Conservation (phyloP, 805 yeast species). For the Kluyveromyces nonfermentans region DNA sequence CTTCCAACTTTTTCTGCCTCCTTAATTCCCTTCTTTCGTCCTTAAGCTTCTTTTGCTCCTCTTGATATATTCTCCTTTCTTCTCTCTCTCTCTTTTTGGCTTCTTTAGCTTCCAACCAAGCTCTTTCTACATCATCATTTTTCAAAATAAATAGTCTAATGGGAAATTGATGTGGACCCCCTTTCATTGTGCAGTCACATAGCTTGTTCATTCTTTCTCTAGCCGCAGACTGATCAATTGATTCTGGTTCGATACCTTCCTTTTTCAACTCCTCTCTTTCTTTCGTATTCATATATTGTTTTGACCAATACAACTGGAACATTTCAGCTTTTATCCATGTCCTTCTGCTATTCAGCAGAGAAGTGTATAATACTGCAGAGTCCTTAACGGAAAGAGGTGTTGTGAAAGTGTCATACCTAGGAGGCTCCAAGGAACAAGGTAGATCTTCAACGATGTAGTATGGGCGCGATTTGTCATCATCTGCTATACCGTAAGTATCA, state of each 20-base stretch:
- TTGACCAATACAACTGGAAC: conserved; percentile 75
- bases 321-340: conserved; percentile 56
- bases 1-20: conserved; percentile 14
- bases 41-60: conserved; percentile 23
- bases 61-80: conserved; percentile 29
- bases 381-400: conserved; percentile 65
- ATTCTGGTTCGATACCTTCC: conserved; percentile 10
- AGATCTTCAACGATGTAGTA: conserved; percentile 55
- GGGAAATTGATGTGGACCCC: conserved; percentile 81
- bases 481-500: conserved; percentile 11
- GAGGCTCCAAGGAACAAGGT: conserved; percentile 57
- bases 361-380: conserved; percentile 59
- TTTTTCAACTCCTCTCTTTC: conserved; percentile 10
- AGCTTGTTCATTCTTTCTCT: conserved; percentile 85
- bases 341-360: conserved; percentile 65
- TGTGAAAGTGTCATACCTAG: conserved; percentile 45
- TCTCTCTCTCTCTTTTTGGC: conserved; percentile 28
- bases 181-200: conserved; percentile 59
- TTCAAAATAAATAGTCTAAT: conserved; percentile 73
- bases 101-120: conserved; percentile 35
- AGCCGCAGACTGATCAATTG: conserved; percentile 28
- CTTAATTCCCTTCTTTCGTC: conserved; percentile 14
- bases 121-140: conserved; percentile 59
- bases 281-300: conserved; percentile 40
- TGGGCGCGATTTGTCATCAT: conserved; percentile 32